These are phyloP conservation scores for Parvularia atlantis DNA, from an alignment of 78 protist species.

Conservation along the genomic window DNA sequence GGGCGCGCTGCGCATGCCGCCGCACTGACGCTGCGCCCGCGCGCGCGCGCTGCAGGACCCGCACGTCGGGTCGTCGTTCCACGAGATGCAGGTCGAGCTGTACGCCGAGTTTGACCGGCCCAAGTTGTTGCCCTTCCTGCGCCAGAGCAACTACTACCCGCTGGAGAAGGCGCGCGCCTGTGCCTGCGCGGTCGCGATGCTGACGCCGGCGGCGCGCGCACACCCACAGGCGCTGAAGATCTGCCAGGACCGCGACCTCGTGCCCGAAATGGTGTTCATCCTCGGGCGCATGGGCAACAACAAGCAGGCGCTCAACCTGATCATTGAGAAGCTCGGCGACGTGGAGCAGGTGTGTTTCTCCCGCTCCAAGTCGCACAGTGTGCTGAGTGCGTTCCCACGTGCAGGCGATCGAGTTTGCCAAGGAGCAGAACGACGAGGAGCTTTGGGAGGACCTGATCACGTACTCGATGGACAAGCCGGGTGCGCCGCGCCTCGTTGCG, in stretches of 20 bases:
- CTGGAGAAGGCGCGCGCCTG: constrained; percentile 37
- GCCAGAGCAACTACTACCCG: constrained; percentile 26
- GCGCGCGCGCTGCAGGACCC: too few species aligned
- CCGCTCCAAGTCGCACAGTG: too few species aligned
- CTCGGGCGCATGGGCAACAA: constrained; percentile 66
- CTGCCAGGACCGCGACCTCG: constrained; percentile 45
- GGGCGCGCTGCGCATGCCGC: too few species aligned
- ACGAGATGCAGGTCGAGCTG: constrained; percentile 56
- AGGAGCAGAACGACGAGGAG: constrained; percentile 68
- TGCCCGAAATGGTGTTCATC: constrained; percentile 63
- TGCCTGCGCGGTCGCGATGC: background rate
- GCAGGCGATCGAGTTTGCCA: constrained; percentile 67
- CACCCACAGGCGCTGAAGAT: constrained; percentile 8
- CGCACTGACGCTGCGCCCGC: too few species aligned
- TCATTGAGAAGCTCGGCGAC: constrained; percentile 52
- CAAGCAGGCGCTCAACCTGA: constrained; percentile 63
- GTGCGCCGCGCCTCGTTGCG: background rate
- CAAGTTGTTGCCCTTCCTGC: constrained; percentile 46
- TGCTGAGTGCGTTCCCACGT: too few species aligned
- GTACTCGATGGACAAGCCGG: constrained; percentile 49
- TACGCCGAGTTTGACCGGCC: constrained; percentile 59
- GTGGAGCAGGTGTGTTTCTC: constrained; percentile 25
- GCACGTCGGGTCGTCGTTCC: constrained; percentile 45
- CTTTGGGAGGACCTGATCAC: constrained; percentile 75
- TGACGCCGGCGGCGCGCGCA: too few species aligned